A percentile compares a stretch with the other conserved stretches of the same genome.
phyloP scores from a whole-genome alignment of 352 stramenopile species.

The Phytophthora foliorum region DNA sequence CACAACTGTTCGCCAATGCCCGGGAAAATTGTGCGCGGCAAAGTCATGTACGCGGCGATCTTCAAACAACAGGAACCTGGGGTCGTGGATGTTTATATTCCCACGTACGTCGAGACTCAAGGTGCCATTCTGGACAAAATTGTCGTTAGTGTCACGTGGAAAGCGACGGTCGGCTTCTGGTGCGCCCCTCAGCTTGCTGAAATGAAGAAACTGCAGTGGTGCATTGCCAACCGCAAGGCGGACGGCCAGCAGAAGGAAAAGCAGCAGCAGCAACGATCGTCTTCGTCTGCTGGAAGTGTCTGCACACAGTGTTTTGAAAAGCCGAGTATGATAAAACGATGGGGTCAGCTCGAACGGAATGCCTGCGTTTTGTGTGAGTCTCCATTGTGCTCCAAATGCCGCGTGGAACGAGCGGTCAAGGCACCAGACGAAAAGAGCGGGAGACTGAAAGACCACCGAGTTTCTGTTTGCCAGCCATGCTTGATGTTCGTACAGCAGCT shows the following conservation, averaged over 20 bases:
- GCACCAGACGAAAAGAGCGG: constrained; percentile 12
- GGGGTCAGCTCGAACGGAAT: constrained; percentile 6
- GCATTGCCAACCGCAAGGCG: constrained; percentile 8
- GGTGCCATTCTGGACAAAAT: constrained; percentile 25
- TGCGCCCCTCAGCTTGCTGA: constrained; percentile 23
- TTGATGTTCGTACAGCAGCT: constrained; percentile 30
- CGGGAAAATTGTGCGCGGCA: constrained; percentile 20
- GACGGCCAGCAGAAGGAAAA: constrained; percentile 13
- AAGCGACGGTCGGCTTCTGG: constrained; percentile 25
- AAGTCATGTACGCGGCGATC: constrained; percentile 35
- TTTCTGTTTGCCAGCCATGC: constrained; percentile 30
- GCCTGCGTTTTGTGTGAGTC: constrained; percentile 21
- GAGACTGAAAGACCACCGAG: constrained; percentile 13
- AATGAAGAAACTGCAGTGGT: constrained; percentile 39
- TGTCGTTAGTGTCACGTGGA: constrained; percentile 18
- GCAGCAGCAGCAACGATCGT: constrained; percentile 5
- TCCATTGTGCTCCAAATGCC: constrained; percentile 23
- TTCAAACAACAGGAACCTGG: constrained; percentile 34
- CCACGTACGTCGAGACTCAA: constrained; percentile 27
- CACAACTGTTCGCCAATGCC: constrained; percentile 22
- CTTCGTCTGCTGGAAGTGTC: background rate
- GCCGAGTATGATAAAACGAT: constrained; percentile 11
- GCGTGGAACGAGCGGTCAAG: constrained; percentile 27
- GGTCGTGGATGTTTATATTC: constrained; percentile 32
- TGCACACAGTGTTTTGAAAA: constrained; percentile 25